Evolutionary conservation across 495 filamentous ascomycete species (phyloP).

Genomic region (Copromyces sp.): DNA sequence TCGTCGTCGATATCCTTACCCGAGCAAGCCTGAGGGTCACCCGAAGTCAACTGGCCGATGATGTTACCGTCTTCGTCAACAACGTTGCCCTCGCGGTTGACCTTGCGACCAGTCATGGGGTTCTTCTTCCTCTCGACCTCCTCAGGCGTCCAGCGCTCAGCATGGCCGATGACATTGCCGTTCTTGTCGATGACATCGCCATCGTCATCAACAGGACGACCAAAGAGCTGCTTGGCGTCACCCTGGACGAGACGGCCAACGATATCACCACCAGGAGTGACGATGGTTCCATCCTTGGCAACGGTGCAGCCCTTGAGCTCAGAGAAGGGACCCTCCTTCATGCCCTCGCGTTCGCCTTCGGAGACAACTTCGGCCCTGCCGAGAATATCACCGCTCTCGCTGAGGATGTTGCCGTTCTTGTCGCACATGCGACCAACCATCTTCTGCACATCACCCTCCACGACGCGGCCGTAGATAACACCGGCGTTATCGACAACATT

Average conservation of each 20-base stretch:
- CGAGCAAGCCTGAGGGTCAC: constrained; percentile 56
- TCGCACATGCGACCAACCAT: constrained; percentile 76
- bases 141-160: constrained; percentile 73
- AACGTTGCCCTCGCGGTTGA: constrained; percentile 77
- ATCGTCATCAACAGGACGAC: constrained; percentile 71
- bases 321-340: constrained; percentile 69
- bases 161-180: constrained; percentile 71
- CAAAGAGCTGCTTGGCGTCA: constrained; percentile 59
- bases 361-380: constrained; percentile 71
- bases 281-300: constrained; percentile 65
- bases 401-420: constrained; percentile 70
- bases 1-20: constrained; percentile 81
- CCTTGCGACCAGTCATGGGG: constrained; percentile 61
- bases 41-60: constrained; percentile 68
- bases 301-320: constrained; percentile 65
- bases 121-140: constrained; percentile 51
- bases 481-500: constrained; percentile 71
- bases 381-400: constrained; percentile 69
- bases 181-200: constrained; percentile 75
- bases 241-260: constrained; percentile 67
- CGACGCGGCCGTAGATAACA: constrained; percentile 63
- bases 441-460: constrained; percentile 58
- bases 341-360: constrained; percentile 53
- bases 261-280: constrained; percentile 49
- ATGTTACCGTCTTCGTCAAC: constrained; percentile 72